A percentile compares a stretch with the other conserved stretches of the same genome.
These are phyloP conservation scores for Atalantia buxifolia DNA, from an alignment of 345 rosid species.

Conservation along the genomic window DNA sequence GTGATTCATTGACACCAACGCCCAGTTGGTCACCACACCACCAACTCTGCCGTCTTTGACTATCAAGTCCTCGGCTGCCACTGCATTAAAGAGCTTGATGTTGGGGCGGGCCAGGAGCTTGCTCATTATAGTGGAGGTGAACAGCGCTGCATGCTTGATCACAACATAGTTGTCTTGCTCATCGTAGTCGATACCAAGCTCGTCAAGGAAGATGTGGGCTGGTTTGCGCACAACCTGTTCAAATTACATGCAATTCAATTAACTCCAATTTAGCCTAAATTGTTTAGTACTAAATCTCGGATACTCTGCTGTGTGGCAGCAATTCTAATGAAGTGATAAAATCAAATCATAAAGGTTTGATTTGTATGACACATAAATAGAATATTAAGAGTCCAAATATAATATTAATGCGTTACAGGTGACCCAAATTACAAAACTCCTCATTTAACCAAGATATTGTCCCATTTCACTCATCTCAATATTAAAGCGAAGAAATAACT, in stretches of 20 bases:
- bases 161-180: conserved; percentile 83
- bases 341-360: not conserved
- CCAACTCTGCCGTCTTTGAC: conserved; percentile 69
- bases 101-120: conserved; percentile 89
- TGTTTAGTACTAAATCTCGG: not conserved
- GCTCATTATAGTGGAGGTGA: conserved; percentile 98
- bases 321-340: not conserved
- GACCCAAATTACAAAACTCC: too few relatives aligned
- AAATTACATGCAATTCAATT: not conserved
- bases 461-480: too few relatives aligned
- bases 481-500: too few relatives aligned
- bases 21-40: conserved; percentile 97
- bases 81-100: conserved; percentile 94
- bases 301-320: not conserved
- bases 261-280: not conserved
- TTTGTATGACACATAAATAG: too few relatives aligned
- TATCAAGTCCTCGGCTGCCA: conserved; percentile 88
- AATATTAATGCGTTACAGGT: too few relatives aligned
- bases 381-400: too few relatives aligned
- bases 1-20: conserved; percentile 88
- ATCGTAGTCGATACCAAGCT: conserved; percentile 75
- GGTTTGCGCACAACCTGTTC: conserved; percentile 86
- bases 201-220: conserved; percentile 79
- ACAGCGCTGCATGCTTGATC: conserved; percentile 88
- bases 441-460: too few relatives aligned